phyloP scores from a whole-genome alignment of 2,329 filamentous ascomycete genomes.

The Amauroascus niger region DNA sequence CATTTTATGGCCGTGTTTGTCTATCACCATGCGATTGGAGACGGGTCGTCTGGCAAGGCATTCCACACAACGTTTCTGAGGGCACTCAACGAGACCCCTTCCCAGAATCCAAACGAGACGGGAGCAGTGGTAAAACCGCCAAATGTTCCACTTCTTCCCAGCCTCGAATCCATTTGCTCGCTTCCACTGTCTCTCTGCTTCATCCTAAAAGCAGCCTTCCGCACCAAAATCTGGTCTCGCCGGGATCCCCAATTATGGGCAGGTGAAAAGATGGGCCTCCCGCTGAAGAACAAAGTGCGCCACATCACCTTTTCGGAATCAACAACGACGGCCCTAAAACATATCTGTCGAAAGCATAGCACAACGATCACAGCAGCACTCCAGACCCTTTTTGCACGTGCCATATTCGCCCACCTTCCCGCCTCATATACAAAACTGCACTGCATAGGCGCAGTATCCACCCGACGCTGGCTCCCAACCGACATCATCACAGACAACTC shows the following conservation, averaged over 20 bases:
- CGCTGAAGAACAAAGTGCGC: conserved; percentile 23
- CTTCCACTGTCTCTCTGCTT: conserved; percentile 31
- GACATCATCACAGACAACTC: conserved; percentile 28
- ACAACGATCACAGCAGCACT: conserved; percentile 37
- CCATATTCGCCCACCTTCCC: conserved; percentile 29
- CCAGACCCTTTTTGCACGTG: conserved; percentile 32
- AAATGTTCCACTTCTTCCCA: conserved; percentile 29
- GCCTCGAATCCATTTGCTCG: conserved; percentile 35
- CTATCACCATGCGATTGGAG: conserved; percentile 42
- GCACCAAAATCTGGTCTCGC: conserved; percentile 26
- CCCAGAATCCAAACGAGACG: neutral
- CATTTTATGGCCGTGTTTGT: conserved; percentile 39
- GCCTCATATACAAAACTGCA: conserved; percentile 25
- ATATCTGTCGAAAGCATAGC: conserved; percentile 29
- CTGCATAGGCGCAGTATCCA: conserved; percentile 31
- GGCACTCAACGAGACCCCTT: conserved; percentile 22
- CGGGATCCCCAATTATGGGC: conserved; percentile 30
- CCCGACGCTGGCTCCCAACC: conserved; percentile 29
- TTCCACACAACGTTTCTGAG: conserved; percentile 38
- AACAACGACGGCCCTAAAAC: conserved; percentile 25
- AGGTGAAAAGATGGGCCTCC: conserved; percentile 23
- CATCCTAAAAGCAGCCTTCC: conserved; percentile 28
- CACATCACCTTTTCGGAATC: conserved; percentile 27
- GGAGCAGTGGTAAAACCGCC: conserved; percentile 18
- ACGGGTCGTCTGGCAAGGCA: conserved; percentile 38